Evolutionary conservation across 2,329 filamentous ascomycete species (phyloP).

Genomic region (Diaporthe citri): DNA sequence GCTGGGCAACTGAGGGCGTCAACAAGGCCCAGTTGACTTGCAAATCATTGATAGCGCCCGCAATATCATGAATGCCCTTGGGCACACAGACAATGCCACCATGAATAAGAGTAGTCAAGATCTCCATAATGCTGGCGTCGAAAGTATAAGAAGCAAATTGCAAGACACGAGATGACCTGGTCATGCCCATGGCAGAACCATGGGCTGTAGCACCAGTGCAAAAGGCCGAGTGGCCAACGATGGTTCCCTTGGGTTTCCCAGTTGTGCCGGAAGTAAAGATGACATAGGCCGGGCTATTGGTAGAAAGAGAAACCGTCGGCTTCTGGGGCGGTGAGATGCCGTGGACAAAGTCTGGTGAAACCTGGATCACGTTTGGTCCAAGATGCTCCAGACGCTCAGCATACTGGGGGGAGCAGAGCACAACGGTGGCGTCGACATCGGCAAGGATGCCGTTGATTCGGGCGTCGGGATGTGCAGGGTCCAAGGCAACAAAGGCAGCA

Average conservation of each 20-base stretch:
- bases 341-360: neutral
- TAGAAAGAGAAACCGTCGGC: neutral
- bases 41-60: slow-evolving; percentile 41
- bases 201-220: slow-evolving; percentile 36
- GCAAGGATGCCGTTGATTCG: slow-evolving; percentile 51
- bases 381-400: slow-evolving; percentile 22
- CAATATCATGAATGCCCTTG: slow-evolving; percentile 53
- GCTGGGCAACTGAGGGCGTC: slow-evolving; percentile 33
- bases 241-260: slow-evolving; percentile 65
- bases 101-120: slow-evolving; percentile 40
- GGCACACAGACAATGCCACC: slow-evolving; percentile 52
- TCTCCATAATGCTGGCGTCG: slow-evolving; percentile 47
- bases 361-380: neutral
- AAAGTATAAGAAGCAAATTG: slow-evolving; percentile 52
- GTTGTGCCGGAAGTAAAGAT: slow-evolving; percentile 70
- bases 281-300: slow-evolving; percentile 42
- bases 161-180: slow-evolving; percentile 46
- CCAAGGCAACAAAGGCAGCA: slow-evolving; percentile 49
- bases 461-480: slow-evolving; percentile 52
- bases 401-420: slow-evolving; percentile 35
- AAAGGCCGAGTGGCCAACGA: slow-evolving; percentile 47
- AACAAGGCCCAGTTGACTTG: slow-evolving; percentile 39
- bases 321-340: neutral
- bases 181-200: slow-evolving; percentile 42
- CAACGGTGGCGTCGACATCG: slow-evolving; percentile 45